Base-by-base conservation (phyloP, 805 yeast species). In the Kregervanrija pseudodelftensis region DNA sequence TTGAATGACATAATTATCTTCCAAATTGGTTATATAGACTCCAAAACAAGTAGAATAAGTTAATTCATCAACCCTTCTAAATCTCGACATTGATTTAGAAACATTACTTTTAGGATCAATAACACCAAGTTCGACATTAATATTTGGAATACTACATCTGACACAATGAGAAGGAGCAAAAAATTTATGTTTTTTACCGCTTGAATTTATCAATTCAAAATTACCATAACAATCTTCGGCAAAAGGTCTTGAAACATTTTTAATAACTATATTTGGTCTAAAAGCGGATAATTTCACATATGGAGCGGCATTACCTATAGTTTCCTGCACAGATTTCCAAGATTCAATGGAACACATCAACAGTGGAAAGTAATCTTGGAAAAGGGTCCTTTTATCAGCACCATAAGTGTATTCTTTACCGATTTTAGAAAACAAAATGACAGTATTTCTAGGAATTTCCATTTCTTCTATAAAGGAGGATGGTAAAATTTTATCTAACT, bases 291-390 rank as follows among this genome's bases (percentile, higher is more conserved):
- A 42, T n/a, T 36, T 43, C 4, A 57, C 45, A 31, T 53, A 49
- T 5, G 43, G 31, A 1, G 51, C 58, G 4, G 33, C 43, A 10
- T 45, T 48, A 3, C 49, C 52, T 7, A 45, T 49, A 15, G 44
- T 43, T 8, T 35, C 33, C 32, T 41, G 37, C 11, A 52, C 48
- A 30, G 42, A 48, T 7, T 44, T 50, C 31, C 52, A 39, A 16
- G 59, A 57, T 36, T 52, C 60, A 28, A 47, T 46, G 4, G 60
- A 54, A 35, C 56, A 48, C 45, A 61, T 39, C 28, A 63, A 38
- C 16, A 60, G 33, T 1, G 67, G 66, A 41, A 48, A 63, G 36
- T 61, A 61, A 40, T 60, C 66, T 38, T 63, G 67, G 40, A 61
- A 61, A 17, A 51, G 40, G 1, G 66, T 58, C 9, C 33, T 33